Base-by-base conservation (phyloP, 371 early-diverging fungal species). In the Mortierella sp. region DNA sequence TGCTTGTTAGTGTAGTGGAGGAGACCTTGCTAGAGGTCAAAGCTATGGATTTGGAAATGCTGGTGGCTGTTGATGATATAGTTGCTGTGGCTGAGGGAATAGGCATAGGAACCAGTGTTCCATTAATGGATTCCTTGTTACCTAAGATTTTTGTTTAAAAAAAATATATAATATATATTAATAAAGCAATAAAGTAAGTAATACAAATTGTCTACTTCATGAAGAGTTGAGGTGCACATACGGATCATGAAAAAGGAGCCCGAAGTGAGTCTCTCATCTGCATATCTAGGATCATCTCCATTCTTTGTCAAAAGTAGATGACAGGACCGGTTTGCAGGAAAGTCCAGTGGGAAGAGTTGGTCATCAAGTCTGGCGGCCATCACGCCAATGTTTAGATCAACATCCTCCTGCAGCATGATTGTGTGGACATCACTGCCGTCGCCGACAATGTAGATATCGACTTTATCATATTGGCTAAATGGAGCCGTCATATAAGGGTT, bases 181-280 rank as follows among this genome's bases (percentile, higher is more conserved):
- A 40, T 28, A 9, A 29, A 51, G 26, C n/a, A 23, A 4, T 1
- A 53, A 53, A 53, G 26, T 26, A 28, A 28, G 26, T 26, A 47
- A 47, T 9, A 47, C 4, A 47, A 47, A 47, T 40, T 13, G 6
- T 40, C 40, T 40, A 13, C 13, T 13, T 40, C 13, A 6, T 40
- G n/a, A n/a, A n/a, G n/a, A 45, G 32, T n/a, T 0, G 45, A 7
- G 10, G 34, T 5, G 17, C 42, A 64, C 76, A 37, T 70, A 76
- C 76, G 72, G 47, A 76, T 71, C 61, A 76, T 40, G 56, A 71
- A 64, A 59, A 76, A 76, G 2, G 71, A 62, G 31, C 72, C 60
- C 9, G 78, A 72, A 31, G 64, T 77, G 28, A 72, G 56, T 1
- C 66, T 72, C 15, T 43, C 22, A n/a, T 77, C 66, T 0, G 61